Conservation (phyloP, 2,329 filamentous ascomycete species). For the Chalaropsis thielavioides region DNA sequence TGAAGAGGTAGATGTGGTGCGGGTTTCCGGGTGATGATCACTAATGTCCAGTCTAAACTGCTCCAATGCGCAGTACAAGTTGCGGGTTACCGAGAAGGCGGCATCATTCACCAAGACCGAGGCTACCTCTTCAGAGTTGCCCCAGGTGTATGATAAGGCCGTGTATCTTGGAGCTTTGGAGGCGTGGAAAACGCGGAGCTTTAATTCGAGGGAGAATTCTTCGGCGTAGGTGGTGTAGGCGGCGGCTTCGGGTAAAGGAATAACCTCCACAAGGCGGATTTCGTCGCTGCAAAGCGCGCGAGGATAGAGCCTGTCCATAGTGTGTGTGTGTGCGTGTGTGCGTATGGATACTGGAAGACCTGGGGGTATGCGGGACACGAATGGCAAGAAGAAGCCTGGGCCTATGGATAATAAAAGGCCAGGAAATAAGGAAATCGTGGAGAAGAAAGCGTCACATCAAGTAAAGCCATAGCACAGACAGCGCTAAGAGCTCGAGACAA, state of each 20-base stretch:
- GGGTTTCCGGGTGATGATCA: not conserved
- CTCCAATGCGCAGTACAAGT: conserved; percentile 22
- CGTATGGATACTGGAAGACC: not conserved
- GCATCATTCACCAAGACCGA: conserved; percentile 21
- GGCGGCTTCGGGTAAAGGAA: conserved; percentile 2
- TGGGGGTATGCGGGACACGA: not conserved
- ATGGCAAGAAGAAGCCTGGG: not conserved
- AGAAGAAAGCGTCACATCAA: not conserved
- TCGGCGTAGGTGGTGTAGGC: not conserved
- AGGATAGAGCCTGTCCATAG: conserved; percentile 12
- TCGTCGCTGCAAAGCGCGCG: conserved; percentile 11
- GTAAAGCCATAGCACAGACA: not conserved
- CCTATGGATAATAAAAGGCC: not conserved
- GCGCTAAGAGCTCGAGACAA: not conserved
- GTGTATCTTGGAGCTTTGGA: conserved; percentile 19
- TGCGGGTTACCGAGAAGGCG: conserved; percentile 20
- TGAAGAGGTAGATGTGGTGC: not conserved
- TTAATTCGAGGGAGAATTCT: conserved; percentile 9
- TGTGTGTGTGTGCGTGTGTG: no score
- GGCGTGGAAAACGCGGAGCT: conserved; percentile 11
- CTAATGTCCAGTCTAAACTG: conserved; percentile 21
- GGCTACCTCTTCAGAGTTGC: conserved; percentile 18
- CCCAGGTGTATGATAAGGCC: conserved; percentile 24
- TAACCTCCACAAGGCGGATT: conserved; percentile 18
- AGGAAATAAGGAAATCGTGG: conserved; percentile 3